These are phyloP conservation scores for Ceratobasidium papillatum DNA, from an alignment of 1,284 basidiomycete genomes.

Conservation along the genomic window DNA sequence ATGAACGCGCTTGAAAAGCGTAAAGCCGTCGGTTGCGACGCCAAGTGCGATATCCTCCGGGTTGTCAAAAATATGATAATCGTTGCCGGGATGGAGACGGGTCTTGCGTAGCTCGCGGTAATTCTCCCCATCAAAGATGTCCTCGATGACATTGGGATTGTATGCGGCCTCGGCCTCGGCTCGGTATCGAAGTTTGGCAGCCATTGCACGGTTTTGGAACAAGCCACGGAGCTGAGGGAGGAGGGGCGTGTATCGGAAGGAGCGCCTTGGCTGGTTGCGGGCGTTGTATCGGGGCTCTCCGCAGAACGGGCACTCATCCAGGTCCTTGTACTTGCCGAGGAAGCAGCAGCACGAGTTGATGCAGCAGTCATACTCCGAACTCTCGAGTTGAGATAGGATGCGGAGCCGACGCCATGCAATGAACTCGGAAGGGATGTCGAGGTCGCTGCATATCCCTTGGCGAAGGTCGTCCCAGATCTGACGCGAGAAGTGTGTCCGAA, in stretches of 20 bases:
- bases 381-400: constrained; percentile 7
- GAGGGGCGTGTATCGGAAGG: constrained; percentile 42
- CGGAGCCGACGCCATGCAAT: constrained; percentile 25
- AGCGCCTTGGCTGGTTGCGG: background rate
- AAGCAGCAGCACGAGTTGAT: constrained; percentile 30
- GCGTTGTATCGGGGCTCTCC: constrained; percentile 22
- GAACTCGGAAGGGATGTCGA: constrained; percentile 13
- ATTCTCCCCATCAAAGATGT: too few species aligned
- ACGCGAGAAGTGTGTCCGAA: too few species aligned
- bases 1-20: constrained; percentile 52
- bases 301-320: constrained; percentile 40
- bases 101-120: constrained; percentile 24
- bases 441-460: background rate
- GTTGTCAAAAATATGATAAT: constrained; percentile 49
- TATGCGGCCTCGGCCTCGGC: constrained; percentile 41
- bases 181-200: too few species aligned
- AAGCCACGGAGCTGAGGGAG: constrained; percentile 31
- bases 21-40: constrained; percentile 54
- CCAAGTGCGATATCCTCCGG: constrained; percentile 50
- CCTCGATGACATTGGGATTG: constrained; percentile 35
- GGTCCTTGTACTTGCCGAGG: constrained; percentile 32
- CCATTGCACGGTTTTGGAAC: constrained; percentile 36
- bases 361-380: constrained; percentile 41
- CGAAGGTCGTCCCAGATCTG: constrained; percentile 13
- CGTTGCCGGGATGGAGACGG: background rate